Evolutionary conservation across 495 filamentous ascomycete species (phyloP), one percentile per base, ranked within the genome.

Genomic region (Xylaria sp.): DNA sequence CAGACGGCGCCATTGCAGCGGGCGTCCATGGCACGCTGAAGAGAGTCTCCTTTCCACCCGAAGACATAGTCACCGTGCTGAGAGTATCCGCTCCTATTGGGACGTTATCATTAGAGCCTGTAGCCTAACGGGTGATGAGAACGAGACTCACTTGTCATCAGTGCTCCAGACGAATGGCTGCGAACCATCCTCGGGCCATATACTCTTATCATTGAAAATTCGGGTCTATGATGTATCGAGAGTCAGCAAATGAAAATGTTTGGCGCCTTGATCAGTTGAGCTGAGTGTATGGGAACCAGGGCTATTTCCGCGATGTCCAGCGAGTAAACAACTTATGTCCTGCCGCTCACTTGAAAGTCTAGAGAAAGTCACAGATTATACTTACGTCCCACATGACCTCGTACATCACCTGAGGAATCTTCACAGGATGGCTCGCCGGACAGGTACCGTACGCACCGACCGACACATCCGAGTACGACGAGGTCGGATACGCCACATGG

Each of bases 371-470:
- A 67, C 7, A 37, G 29, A 64, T 50, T 43, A 12, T 52, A 77
- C 76, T 80, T 66, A 81, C 80, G 35, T 80, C 79, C 74, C 75
- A 79, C 73, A 79, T 77, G 14, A 79, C 74, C 55, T 80, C 79
- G 2, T 71, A 72, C 79, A 80, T 80, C 1, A 80, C 71, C 21
- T 79, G 77, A 0, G 79, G 79, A 1, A 80, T 73, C 67, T 73
- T 78, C 1, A 79, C 84, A 35, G 88, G 85, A 71, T 86, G 91
- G 33, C 86, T 90, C 8, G 83, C 76, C 0, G 92, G 92, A 75
- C 92, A 94, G 9, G 80, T 83, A 31, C 92, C 92, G 59, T 70
- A 64, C 48, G 78, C 64, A 48, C 74, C 74, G 64, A 76, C 70
- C 0, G 29, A 35, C 2, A 66, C 58, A 12, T 63, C 61, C 1